Evolutionary conservation across 1,284 basidiomycete species (phyloP).

Genomic region (Pyrrhoderma lamaoense): DNA sequence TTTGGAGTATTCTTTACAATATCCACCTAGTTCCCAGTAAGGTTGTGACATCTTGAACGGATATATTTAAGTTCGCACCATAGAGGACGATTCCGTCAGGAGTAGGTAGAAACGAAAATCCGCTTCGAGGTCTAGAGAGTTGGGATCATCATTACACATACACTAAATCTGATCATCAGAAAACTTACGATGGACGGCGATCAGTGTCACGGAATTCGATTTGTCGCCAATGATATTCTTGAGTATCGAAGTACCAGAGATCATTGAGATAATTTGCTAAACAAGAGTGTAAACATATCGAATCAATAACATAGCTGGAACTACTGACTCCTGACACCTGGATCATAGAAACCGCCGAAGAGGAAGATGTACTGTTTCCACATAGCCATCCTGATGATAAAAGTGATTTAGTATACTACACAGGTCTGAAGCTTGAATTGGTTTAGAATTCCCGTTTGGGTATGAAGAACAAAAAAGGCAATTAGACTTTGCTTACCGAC

Average conservation of each 20-base stretch:
- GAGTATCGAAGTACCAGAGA: constrained; percentile 83
- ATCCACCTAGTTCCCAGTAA: constrained; percentile 51
- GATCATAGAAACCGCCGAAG: constrained; percentile 85
- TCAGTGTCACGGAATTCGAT: constrained; percentile 69
- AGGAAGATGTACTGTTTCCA: constrained; percentile 87
- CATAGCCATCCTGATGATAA: constrained; percentile 73
- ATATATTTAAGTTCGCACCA: constrained; percentile 38
- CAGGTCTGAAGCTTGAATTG: no score
- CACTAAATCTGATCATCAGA: background rate
- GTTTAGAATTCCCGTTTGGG: background rate
- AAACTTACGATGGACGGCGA: constrained; percentile 58
- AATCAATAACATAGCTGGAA: constrained; percentile 3
- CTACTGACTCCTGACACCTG: constrained; percentile 61
- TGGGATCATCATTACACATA: background rate
- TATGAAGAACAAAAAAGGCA: background rate
- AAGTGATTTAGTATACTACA: no score
- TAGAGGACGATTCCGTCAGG: constrained; percentile 80
- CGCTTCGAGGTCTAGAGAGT: constrained; percentile 62
- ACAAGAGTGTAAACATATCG: constrained; percentile 1
- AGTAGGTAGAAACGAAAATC: constrained; percentile 81
- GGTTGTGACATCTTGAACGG: background rate
- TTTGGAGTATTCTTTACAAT: constrained; percentile 88
- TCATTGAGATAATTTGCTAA: constrained; percentile 81
- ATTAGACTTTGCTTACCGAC: constrained; percentile 42
- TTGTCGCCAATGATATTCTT: constrained; percentile 84